phyloP scores from a whole-genome alignment of 2,329 filamentous ascomycete genomes.

The Trichoderma brevicompactum region DNA sequence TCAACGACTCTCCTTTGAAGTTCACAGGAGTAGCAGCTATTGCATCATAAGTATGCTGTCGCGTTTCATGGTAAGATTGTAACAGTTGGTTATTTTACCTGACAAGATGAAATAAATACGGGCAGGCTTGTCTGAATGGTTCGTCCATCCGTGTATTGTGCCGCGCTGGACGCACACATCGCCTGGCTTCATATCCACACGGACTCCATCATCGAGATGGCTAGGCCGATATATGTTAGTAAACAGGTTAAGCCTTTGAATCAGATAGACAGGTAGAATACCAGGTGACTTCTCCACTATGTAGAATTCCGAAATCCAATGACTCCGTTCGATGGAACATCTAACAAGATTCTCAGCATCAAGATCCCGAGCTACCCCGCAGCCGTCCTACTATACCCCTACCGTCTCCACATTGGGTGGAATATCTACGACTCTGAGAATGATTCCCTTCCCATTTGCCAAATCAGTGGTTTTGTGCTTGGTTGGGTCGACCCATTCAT shows the following conservation, averaged over 20 bases:
- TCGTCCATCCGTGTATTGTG: slow-evolving; percentile 35
- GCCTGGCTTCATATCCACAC: slow-evolving; percentile 31
- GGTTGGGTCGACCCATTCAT: slow-evolving; percentile 33
- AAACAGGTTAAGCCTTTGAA: not conserved
- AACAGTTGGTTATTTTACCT: slow-evolving; percentile 24
- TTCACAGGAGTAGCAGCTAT: slow-evolving; percentile 31
- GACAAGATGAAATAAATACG: slow-evolving; percentile 32
- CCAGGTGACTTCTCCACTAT: slow-evolving; percentile 33
- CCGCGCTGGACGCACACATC: slow-evolving; percentile 35
- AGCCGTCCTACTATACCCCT: slow-evolving; percentile 1
- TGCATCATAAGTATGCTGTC: slow-evolving; percentile 26
- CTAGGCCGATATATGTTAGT: slow-evolving; percentile 13
- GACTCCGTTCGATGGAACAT: slow-evolving; percentile 35
- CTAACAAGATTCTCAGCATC: slow-evolving; percentile 18
- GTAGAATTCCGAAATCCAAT: slow-evolving; percentile 34
- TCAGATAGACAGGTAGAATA: not conserved
- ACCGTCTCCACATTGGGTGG: slow-evolving; percentile 30
- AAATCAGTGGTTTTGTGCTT: slow-evolving; percentile 30
- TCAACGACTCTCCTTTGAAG: slow-evolving; percentile 3
- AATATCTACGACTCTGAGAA: slow-evolving; percentile 33
- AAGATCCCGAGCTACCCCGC: not conserved
- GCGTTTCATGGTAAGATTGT: slow-evolving; percentile 34
- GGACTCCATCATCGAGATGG: slow-evolving; percentile 33
- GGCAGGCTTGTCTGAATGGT: slow-evolving; percentile 31
- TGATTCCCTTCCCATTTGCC: slow-evolving; percentile 32